These are phyloP conservation scores for Anthracocystis walkeri DNA, from an alignment of 1,284 basidiomycete genomes.

Conservation along the genomic window DNA sequence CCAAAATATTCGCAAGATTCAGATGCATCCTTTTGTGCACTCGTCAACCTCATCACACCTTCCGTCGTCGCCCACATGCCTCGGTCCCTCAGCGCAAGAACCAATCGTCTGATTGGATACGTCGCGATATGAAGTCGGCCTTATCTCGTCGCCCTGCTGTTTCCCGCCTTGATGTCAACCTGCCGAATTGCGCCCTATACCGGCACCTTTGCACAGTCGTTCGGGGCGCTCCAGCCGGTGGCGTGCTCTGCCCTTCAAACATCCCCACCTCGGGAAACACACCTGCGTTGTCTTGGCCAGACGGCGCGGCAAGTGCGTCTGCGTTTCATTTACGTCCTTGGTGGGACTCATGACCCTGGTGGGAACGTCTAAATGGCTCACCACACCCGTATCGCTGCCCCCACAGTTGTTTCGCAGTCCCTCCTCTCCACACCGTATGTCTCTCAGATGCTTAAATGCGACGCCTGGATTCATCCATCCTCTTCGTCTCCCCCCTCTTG, in stretches of 20 bases:
- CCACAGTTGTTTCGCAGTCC: background rate
- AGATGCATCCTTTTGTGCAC: constrained; percentile 8
- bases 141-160: constrained; percentile 9
- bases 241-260: constrained; percentile 3
- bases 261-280: background rate
- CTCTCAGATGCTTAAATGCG: constrained; percentile 14
- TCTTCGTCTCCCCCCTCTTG: constrained; percentile 13
- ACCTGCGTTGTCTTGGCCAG: background rate
- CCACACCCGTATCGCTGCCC: background rate
- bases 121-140: constrained; percentile 26
- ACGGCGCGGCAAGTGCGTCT: constrained; percentile 23
- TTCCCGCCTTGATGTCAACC: constrained; percentile 6
- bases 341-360: constrained; percentile 29
- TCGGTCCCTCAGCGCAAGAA: background rate
- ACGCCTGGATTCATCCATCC: background rate
- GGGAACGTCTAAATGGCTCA: constrained; percentile 5
- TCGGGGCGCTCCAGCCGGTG: background rate
- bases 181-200: background rate
- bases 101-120: constrained; percentile 2
- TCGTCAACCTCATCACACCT: constrained; percentile 7
- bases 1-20: background rate
- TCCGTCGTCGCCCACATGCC: constrained; percentile 19
- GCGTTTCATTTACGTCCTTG: background rate
- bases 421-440: constrained; percentile 1
- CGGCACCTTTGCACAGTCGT: constrained; percentile 2